A percentile compares a stretch with the other conserved stretches of the same genome.
phyloP scores from a whole-genome alignment of 2,329 filamentous ascomycete genomes.

The Aspergillus niger region DNA sequence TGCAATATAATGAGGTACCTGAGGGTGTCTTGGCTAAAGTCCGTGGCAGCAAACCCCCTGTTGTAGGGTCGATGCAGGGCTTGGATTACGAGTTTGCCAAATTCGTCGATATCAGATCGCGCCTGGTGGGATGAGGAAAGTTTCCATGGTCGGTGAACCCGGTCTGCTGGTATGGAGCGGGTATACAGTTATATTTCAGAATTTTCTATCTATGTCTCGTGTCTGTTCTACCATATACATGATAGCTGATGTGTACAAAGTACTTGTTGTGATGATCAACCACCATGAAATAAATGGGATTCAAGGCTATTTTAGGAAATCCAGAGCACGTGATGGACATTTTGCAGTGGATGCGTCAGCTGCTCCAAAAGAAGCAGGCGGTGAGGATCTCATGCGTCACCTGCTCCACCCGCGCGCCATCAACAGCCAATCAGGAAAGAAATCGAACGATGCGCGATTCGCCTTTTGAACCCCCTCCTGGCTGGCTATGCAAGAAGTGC shows the following conservation, averaged over 20 bases:
- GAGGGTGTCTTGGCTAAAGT: background rate
- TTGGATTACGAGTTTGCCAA: background rate
- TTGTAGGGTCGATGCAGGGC: background rate
- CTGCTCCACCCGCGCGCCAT: conserved; percentile 1
- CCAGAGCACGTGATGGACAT: background rate
- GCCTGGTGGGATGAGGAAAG: background rate
- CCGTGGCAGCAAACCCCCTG: background rate
- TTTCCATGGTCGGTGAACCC: too few species aligned
- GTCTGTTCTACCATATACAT: too few species aligned
- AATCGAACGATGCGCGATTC: background rate
- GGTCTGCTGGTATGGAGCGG: too few species aligned
- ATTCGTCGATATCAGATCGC: background rate
- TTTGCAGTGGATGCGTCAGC: background rate
- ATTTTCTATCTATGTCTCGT: too few species aligned
- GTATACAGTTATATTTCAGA: too few species aligned
- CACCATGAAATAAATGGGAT: background rate
- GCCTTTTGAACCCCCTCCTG: conserved; percentile 3
- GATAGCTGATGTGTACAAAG: too few species aligned
- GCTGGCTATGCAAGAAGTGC: background rate
- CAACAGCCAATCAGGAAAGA: conserved; percentile 5
- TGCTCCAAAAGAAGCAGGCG: background rate
- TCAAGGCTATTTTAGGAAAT: background rate
- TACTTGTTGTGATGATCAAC: background rate
- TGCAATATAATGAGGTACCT: background rate
- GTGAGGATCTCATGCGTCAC: conserved; percentile 4